Conservation (phyloP, 371 early-diverging fungal genomes). For the Blastocladiella emersonii region DNA sequence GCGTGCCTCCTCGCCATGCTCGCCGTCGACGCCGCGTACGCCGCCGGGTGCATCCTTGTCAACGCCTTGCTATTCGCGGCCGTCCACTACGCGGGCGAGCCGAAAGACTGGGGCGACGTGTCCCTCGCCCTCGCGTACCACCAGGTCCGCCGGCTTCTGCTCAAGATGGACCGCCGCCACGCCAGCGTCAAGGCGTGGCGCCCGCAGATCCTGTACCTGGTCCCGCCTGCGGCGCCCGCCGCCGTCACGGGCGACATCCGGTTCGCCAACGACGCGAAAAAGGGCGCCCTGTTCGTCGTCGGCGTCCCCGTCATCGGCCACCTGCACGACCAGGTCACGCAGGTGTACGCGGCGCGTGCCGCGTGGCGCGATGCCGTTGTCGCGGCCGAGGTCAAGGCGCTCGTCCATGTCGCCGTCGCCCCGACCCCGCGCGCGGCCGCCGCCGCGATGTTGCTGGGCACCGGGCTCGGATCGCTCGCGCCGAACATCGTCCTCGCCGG, state of each 20-base stretch:
- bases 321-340: slow-evolving; percentile 24
- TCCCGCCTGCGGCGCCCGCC: slow-evolving; percentile 13
- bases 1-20: slow-evolving; percentile 32
- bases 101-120: slow-evolving; percentile 51
- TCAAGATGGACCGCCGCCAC: slow-evolving; percentile 38
- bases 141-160: slow-evolving; percentile 49
- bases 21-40: slow-evolving; percentile 30
- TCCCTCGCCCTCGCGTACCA: slow-evolving; percentile 48
- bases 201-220: slow-evolving; percentile 20
- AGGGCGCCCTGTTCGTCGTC: slow-evolving; percentile 44
- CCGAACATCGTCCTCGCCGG: slow-evolving; percentile 49
- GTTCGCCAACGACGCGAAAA: slow-evolving; percentile 47
- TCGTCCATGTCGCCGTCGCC: slow-evolving; percentile 36
- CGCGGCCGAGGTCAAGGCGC: slow-evolving; percentile 38
- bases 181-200: slow-evolving; percentile 53
- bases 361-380: slow-evolving; percentile 41
- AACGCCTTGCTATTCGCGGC: slow-evolving; percentile 29
- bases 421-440: slow-evolving; percentile 27
- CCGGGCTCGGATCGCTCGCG: slow-evolving; percentile 42
- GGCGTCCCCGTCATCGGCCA: slow-evolving; percentile 40
- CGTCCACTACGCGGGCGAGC: slow-evolving; percentile 40
- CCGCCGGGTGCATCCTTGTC: slow-evolving; percentile 27
- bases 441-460: slow-evolving; percentile 31
- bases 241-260: slow-evolving; percentile 34
- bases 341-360: slow-evolving; percentile 24